These are phyloP conservation scores for Phytophthora macrochlamydospora DNA, from an alignment of 352 stramenopile species.

Conservation along the genomic window DNA sequence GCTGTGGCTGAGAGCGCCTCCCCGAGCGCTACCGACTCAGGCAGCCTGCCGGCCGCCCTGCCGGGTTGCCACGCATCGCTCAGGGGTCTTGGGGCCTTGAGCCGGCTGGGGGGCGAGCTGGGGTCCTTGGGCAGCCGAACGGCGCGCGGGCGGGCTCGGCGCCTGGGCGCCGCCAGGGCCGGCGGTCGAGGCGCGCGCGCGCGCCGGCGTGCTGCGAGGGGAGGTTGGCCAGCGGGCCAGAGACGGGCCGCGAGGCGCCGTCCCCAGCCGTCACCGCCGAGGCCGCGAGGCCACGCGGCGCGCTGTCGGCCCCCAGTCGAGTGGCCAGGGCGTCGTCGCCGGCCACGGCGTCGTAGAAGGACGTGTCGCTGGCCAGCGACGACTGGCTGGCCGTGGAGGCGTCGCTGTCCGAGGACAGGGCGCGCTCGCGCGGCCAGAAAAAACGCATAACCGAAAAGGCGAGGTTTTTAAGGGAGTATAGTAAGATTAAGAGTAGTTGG, in stretches of 20 bases:
- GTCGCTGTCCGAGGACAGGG: conserved; percentile 5
- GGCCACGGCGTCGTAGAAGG: neutral
- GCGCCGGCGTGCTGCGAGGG: neutral
- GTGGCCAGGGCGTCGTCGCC: neutral
- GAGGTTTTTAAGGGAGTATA: neutral
- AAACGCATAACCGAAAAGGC: conserved; percentile 7
- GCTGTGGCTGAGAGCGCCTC: conserved; percentile 5
- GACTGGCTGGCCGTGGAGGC: conserved; percentile 15
- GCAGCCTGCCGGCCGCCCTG: conserved; percentile 9
- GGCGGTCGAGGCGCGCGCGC: neutral
- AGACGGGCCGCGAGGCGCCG: neutral
- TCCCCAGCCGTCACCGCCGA: neutral
- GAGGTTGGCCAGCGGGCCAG: neutral
- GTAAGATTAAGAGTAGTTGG: neutral
- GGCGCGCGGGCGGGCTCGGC: too few species aligned
- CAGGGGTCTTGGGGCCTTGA: neutral
- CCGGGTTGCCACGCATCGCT: neutral
- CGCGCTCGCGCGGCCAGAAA: conserved; percentile 3
- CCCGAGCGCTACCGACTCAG: neutral
- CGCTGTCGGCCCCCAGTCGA: neutral
- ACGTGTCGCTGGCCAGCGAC: conserved; percentile 7
- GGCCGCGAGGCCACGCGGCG: too few species aligned
- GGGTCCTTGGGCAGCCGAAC: neutral
- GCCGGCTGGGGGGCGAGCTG: neutral
- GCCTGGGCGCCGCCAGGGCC: neutral